Conservation (phyloP, 352 stramenopile genomes). For the Phytophthora fragariae region DNA sequence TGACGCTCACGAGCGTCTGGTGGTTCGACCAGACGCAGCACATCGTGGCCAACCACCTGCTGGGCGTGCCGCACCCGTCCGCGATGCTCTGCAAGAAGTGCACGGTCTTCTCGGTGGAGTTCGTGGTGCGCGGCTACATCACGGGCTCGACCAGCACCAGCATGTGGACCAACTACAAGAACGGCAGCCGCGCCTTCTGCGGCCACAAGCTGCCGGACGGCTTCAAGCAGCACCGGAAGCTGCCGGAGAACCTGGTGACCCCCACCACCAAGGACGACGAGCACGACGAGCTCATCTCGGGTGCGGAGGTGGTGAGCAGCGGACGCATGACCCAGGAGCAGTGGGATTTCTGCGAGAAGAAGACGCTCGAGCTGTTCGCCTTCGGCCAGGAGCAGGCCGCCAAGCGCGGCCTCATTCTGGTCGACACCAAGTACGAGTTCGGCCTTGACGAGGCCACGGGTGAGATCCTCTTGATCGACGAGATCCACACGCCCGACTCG, state of each 20-base stretch:
- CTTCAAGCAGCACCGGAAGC: slow-evolving; percentile 97
- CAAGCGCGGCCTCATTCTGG: slow-evolving; percentile 96
- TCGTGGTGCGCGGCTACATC: slow-evolving; percentile 98
- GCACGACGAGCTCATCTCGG: slow-evolving; percentile 98
- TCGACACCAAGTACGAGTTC: slow-evolving; percentile 98
- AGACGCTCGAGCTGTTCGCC: slow-evolving; percentile 92
- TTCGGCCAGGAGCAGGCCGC: slow-evolving; percentile 94
- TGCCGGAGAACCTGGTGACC: slow-evolving; percentile 95
- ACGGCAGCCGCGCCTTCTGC: slow-evolving; percentile 96
- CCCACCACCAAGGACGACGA: slow-evolving; percentile 99
- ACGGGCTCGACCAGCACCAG: slow-evolving; percentile 98
- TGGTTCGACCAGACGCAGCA: slow-evolving; percentile 97
- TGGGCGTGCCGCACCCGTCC: slow-evolving; percentile 95
- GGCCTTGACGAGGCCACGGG: slow-evolving; percentile 78
- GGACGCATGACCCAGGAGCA: slow-evolving; percentile 97
- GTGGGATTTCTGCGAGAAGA: slow-evolving; percentile 95
- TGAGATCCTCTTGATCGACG: slow-evolving; percentile 97
- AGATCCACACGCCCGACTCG: slow-evolving; percentile 99
- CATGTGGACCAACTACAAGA: slow-evolving; percentile 99
- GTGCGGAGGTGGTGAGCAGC: slow-evolving; percentile 91
- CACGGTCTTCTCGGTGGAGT: slow-evolving; percentile 98
- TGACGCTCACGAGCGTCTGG: slow-evolving; percentile 96
- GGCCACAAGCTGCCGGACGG: slow-evolving; percentile 95
- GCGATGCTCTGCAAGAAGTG: slow-evolving; percentile 97
- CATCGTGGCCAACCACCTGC: slow-evolving; percentile 98